Conservation (phyloP, 371 early-diverging fungal genomes). For the Phascolomyces articulosus region DNA sequence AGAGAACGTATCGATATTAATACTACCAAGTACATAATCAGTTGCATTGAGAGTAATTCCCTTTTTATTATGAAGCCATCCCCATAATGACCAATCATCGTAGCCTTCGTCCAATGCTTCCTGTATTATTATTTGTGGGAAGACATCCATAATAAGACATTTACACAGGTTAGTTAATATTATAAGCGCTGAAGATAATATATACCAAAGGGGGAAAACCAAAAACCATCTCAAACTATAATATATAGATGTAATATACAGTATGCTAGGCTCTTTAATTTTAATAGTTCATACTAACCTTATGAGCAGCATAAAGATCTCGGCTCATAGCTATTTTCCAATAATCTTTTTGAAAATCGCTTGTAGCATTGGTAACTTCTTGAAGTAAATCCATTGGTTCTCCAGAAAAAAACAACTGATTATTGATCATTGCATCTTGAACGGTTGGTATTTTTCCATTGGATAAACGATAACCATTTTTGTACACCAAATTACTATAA, state of each 20-base stretch:
- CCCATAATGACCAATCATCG: constrained; percentile 35
- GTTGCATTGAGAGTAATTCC: constrained; percentile 29
- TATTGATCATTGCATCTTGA: constrained; percentile 13
- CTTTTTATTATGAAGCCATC: constrained; percentile 34
- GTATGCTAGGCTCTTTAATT: too few species aligned
- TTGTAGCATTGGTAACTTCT: constrained; percentile 8
- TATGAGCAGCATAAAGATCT: constrained; percentile 31
- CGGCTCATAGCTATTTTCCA: constrained; percentile 28
- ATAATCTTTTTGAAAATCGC: constrained; percentile 9
- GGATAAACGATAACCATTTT: constrained; percentile 28
- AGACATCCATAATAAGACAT: too few species aligned
- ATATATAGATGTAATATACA: too few species aligned
- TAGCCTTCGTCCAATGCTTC: constrained; percentile 31
- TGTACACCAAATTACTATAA: constrained; percentile 25
- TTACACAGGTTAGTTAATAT: too few species aligned
- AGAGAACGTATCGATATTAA: constrained; percentile 12
- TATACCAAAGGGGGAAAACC: too few species aligned
- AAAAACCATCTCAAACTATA: too few species aligned
- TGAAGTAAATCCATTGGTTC: constrained; percentile 3
- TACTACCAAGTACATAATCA: constrained; percentile 20
- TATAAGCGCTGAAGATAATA: too few species aligned
- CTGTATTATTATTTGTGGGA: neutral
- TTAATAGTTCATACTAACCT: neutral
- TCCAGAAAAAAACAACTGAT: constrained; percentile 8
- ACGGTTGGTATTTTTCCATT: constrained; percentile 31